A percentile compares a stretch with the other conserved stretches of the same genome.
Conservation (phyloP, 768 basidiomycete genomes). For the Termitomyces bulborhizus region DNA sequence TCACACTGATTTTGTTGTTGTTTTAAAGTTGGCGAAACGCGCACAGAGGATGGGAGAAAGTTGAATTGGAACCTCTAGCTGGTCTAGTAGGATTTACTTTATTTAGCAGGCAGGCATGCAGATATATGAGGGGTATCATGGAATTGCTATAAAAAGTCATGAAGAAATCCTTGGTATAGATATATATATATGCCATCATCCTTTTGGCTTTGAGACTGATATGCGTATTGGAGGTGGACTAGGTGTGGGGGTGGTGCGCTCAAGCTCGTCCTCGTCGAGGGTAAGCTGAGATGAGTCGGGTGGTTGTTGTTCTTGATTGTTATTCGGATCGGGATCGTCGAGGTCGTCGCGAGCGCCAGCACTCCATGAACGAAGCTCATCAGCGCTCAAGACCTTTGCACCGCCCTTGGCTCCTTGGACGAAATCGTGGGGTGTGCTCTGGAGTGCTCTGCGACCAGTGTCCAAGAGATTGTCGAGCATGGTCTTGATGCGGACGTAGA, state of each 20-base stretch:
- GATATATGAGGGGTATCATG: conserved; percentile 1
- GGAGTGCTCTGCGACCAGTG: conserved; percentile 55
- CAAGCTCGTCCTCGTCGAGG: conserved; percentile 32
- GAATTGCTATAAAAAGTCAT: background rate
- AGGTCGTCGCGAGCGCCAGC: no score
- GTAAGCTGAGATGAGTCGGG: no score
- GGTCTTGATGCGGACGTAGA: conserved; percentile 57
- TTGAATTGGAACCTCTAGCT: background rate
- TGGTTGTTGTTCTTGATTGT: no score
- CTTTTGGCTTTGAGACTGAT: conserved; percentile 19
- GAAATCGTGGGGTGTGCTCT: conserved; percentile 49
- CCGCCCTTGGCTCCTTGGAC: conserved; percentile 33
- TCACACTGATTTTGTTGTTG: background rate
- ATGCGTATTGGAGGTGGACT: conserved; percentile 31
- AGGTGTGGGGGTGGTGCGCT: conserved; percentile 28
- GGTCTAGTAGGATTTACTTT: no score
- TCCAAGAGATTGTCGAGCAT: conserved; percentile 59
- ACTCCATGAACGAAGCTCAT: conserved; percentile 60
- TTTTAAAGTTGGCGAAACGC: conserved; percentile 69
- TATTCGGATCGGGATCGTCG: background rate
- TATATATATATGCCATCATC: conserved; percentile 5
- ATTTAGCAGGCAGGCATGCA: background rate
- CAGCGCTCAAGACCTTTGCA: conserved; percentile 66
- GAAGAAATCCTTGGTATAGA: background rate
- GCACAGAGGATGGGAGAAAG: conserved; percentile 59